phyloP scores from a whole-genome alignment of 352 stramenopile genomes.

The Pythium coloratum region DNA sequence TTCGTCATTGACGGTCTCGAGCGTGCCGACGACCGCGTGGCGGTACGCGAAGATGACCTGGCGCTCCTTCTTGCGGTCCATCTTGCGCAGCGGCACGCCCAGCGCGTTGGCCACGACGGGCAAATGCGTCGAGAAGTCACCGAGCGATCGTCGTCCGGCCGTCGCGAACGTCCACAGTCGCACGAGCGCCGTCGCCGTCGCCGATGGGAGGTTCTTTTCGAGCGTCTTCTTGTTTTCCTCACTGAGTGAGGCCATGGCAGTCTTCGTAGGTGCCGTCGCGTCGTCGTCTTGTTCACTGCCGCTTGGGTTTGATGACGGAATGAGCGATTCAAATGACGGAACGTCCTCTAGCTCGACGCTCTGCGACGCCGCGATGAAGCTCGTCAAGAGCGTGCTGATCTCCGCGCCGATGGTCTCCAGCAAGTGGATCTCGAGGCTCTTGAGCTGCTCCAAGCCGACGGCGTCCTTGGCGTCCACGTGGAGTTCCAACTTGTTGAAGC shows the following conservation, averaged over 20 bases:
- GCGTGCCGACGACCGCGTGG: conserved; percentile 41
- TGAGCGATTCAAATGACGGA: conserved; percentile 29
- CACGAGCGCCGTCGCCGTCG: conserved; percentile 54
- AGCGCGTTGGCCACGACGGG: conserved; percentile 53
- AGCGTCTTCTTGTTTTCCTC: conserved; percentile 68
- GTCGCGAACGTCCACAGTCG: conserved; percentile 69
- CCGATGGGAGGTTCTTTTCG: conserved; percentile 49
- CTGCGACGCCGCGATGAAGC: conserved; percentile 67
- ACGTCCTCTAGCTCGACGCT: conserved; percentile 58
- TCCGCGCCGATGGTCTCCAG: conserved; percentile 51
- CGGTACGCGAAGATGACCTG: conserved; percentile 68
- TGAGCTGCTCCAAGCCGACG: conserved; percentile 43
- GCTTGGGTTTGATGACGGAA: conserved; percentile 14
- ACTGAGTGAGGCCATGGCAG: conserved; percentile 38
- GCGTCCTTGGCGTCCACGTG: conserved; percentile 54
- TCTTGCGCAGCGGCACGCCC: conserved; percentile 76
- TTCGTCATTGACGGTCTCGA: conserved; percentile 34
- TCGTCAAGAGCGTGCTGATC: conserved; percentile 56
- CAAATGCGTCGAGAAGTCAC: conserved; percentile 65
- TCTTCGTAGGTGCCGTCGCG: conserved; percentile 5
- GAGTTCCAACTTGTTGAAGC: conserved; percentile 65
- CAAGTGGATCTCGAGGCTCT: conserved; percentile 52
- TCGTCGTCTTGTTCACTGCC: conserved; percentile 2
- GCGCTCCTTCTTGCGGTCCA: conserved; percentile 83
- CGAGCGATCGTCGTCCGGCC: conserved; percentile 55